Percentiles rank a stretch among this genome's conserved stretches.
These are phyloP conservation scores for Pseudocercospora vitis DNA, from an alignment of 2,329 filamentous ascomycete species.

Conservation along the genomic window DNA sequence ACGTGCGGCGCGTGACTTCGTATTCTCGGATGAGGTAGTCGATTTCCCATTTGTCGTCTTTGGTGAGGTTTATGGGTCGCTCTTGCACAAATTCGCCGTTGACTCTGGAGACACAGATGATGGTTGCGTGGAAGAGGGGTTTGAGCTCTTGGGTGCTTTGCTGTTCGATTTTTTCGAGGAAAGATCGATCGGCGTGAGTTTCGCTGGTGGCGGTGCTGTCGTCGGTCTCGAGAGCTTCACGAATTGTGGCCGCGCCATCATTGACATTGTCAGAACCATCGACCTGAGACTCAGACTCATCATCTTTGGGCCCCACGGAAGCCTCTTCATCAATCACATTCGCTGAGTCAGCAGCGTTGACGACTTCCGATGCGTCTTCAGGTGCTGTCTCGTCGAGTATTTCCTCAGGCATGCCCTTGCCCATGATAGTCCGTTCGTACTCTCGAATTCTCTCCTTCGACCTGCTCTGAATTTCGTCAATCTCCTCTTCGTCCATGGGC, in stretches of 20 bases:
- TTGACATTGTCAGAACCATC: neutral
- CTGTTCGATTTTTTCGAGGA: conserved; percentile 17
- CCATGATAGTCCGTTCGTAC: conserved; percentile 58
- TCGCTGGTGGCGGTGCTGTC: conserved; percentile 7
- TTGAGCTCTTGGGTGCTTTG: conserved; percentile 22
- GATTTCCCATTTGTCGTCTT: conserved; percentile 64
- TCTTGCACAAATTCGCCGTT: conserved; percentile 60
- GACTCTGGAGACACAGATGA: conserved; percentile 71
- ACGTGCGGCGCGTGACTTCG: conserved; percentile 35
- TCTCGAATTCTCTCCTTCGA: conserved; percentile 65
- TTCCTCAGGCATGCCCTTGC: conserved; percentile 19
- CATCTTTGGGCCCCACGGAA: neutral
- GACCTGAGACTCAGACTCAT: neutral
- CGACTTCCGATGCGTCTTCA: conserved; percentile 6
- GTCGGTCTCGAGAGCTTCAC: conserved; percentile 3
- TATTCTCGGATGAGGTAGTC: conserved; percentile 75
- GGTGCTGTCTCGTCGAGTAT: conserved; percentile 1
- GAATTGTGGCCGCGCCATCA: conserved; percentile 12
- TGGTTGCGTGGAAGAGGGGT: conserved; percentile 65
- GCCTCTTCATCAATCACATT: neutral
- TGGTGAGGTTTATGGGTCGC: conserved; percentile 56
- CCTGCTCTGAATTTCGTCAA: conserved; percentile 69
- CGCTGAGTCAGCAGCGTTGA: neutral
- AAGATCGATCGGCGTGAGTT: conserved; percentile 9
- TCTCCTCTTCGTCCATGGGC: conserved; percentile 72